These are phyloP conservation scores for Excoecaria agallocha DNA, from an alignment of 345 rosid species.

Conservation along the genomic window DNA sequence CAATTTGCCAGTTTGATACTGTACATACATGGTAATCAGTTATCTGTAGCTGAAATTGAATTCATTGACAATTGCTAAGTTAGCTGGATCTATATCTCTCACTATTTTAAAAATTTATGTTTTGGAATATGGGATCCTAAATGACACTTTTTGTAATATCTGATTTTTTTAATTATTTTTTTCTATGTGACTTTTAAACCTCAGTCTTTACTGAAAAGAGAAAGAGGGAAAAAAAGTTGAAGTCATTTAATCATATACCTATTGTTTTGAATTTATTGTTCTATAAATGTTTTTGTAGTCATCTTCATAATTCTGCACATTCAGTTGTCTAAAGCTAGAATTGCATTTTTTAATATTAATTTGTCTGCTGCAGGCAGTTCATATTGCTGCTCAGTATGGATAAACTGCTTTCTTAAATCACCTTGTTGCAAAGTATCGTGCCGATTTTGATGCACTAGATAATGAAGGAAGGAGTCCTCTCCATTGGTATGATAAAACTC, in stretches of 20 bases:
- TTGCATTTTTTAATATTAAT: slow-evolving; percentile 4
- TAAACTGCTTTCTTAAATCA: slow-evolving; percentile 84
- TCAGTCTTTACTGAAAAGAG: background rate
- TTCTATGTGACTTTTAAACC: background rate
- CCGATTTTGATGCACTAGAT: slow-evolving; percentile 75
- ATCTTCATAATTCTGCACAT: background rate
- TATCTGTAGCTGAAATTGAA: no score
- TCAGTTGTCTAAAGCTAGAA: background rate
- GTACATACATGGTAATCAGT: no score
- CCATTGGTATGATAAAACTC: slow-evolving; percentile 66
- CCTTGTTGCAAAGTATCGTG: slow-evolving; percentile 58
- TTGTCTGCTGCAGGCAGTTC: slow-evolving; percentile 64
- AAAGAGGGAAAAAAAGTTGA: background rate
- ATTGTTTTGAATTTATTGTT: no score
- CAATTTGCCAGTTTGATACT: no score
- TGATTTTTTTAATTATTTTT: background rate
- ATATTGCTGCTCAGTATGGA: slow-evolving; percentile 94
- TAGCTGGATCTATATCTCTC: background rate
- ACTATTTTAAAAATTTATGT: background rate
- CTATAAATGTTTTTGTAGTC: background rate
- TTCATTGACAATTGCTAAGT: background rate
- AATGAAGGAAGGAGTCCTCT: slow-evolving; percentile 90
- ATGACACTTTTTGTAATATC: background rate
- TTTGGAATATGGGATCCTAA: background rate
- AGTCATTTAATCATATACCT: background rate